phyloP scores from a whole-genome alignment of 192 early-diverging fungal species.

The Podila epigama region DNA sequence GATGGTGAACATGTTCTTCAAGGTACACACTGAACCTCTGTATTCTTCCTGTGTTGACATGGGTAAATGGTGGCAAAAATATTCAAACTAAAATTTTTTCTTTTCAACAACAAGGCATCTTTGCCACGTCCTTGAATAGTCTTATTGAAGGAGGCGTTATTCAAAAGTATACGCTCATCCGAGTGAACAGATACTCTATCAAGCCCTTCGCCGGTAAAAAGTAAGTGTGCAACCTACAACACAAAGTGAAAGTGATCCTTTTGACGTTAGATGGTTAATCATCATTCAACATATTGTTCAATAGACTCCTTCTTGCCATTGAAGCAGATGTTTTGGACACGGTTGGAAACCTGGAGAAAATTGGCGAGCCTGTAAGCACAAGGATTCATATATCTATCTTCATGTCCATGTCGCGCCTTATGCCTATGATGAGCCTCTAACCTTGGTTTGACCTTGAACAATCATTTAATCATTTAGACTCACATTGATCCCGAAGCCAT shows the following conservation, averaged over 20 bases:
- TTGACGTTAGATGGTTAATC: not conserved
- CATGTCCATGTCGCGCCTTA: no score
- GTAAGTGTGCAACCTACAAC: no score
- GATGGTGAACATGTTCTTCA: slow-evolving; percentile 72
- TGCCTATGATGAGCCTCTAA: no score
- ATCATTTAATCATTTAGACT: not conserved
- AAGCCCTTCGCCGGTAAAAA: slow-evolving; percentile 60
- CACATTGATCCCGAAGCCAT: not conserved
- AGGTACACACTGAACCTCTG: slow-evolving; percentile 47
- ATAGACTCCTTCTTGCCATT: slow-evolving; percentile 50
- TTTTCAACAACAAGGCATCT: slow-evolving; percentile 60
- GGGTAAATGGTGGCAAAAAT: not conserved
- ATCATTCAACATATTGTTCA: not conserved
- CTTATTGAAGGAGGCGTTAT: slow-evolving; percentile 54
- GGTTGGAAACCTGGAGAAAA: slow-evolving; percentile 23
- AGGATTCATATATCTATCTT: no score
- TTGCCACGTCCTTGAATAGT: slow-evolving; percentile 59
- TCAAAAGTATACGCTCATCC: slow-evolving; percentile 60
- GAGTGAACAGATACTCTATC: slow-evolving; percentile 53
- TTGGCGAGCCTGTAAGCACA: slow-evolving; percentile 21
- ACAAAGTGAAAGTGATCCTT: no score
- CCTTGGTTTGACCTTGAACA: not conserved
- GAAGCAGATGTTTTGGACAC: slow-evolving; percentile 55
- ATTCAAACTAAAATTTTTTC: not conserved
- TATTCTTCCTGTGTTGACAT: not conserved